Percentiles rank a stretch among this genome's conserved stretches.
These are phyloP conservation scores for Colletotrichum orbiculare DNA, from an alignment of 2,329 filamentous ascomycete species.

Conservation along the genomic window DNA sequence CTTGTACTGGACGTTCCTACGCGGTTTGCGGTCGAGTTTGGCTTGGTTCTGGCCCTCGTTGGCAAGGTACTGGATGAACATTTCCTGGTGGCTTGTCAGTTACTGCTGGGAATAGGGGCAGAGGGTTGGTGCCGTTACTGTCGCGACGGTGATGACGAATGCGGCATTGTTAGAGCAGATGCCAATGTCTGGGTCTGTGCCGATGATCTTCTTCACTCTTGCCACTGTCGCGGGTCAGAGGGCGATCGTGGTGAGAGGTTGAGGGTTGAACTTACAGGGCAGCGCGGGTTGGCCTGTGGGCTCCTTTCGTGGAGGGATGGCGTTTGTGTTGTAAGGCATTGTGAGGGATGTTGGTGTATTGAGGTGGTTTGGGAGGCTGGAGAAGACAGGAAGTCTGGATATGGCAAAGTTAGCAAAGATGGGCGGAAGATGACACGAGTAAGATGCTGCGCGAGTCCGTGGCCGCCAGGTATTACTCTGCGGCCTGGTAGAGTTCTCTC, in stretches of 20 bases:
- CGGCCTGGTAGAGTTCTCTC: no score
- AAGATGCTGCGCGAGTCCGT: no score
- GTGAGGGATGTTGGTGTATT: constrained; percentile 27
- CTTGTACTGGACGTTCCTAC: constrained; percentile 94
- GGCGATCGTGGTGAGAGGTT: constrained; percentile 19
- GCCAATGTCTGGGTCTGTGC: constrained; percentile 84
- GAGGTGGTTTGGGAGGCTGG: neutral
- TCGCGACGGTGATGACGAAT: constrained; percentile 92
- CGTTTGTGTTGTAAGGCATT: constrained; percentile 93
- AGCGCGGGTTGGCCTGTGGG: constrained; percentile 86
- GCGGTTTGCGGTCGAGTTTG: constrained; percentile 90
- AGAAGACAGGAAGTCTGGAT: constrained; percentile 6
- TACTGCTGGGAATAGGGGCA: neutral
- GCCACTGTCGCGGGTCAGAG: constrained; percentile 70
- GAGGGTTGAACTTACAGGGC: constrained; percentile 70
- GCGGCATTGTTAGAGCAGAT: constrained; percentile 93
- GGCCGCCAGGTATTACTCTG: no score
- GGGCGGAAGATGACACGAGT: constrained; percentile 17
- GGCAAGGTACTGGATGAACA: constrained; percentile 94
- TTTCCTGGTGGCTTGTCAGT: constrained; percentile 68
- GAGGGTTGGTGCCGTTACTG: constrained; percentile 60
- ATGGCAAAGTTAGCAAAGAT: constrained; percentile 22
- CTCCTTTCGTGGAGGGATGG: constrained; percentile 83
- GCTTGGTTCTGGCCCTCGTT: constrained; percentile 87
- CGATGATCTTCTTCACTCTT: constrained; percentile 95